Conservation (phyloP, 116 monocot species). For the Papilionanthe hybrid region DNA sequence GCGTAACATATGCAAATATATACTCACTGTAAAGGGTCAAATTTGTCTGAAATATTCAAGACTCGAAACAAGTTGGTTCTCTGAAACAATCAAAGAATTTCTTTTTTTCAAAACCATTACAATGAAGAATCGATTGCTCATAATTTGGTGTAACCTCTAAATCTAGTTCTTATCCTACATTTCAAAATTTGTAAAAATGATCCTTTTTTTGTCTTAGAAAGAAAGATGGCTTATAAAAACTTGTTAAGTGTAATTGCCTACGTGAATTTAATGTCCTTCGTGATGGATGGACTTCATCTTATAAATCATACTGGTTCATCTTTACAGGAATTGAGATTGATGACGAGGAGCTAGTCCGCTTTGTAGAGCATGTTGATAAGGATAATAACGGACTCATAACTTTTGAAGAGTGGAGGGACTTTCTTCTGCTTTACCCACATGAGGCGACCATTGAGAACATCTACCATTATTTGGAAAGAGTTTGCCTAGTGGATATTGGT, state of each 20-base stretch:
- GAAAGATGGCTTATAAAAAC: not conserved
- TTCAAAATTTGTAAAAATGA: no score
- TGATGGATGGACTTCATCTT: no score
- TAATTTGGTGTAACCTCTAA: no score
- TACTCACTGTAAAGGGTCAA: no score
- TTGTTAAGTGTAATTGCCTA: not conserved
- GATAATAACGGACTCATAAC: conserved; percentile 84
- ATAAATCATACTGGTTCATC: conserved; percentile 11
- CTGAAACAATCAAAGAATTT: no score
- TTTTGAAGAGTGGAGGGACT: conserved; percentile 86
- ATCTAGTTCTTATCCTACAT: no score
- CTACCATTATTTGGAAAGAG: conserved; percentile 75
- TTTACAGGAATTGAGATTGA: conserved; percentile 74
- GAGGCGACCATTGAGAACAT: conserved; percentile 82
- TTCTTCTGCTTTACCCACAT: conserved; percentile 69
- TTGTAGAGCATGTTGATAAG: conserved; percentile 80
- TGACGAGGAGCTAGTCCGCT: conserved; percentile 70
- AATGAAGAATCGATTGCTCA: not conserved
- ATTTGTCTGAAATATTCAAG: no score
- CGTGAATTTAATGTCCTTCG: not conserved
- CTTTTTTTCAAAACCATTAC: not conserved
- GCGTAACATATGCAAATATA: no score
- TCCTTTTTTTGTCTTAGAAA: no score
- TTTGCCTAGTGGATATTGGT: conserved; percentile 73
- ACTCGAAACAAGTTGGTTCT: no score